Conservation (phyloP, 371 early-diverging fungal species). For the Syncephalastrum contaminatum region DNA sequence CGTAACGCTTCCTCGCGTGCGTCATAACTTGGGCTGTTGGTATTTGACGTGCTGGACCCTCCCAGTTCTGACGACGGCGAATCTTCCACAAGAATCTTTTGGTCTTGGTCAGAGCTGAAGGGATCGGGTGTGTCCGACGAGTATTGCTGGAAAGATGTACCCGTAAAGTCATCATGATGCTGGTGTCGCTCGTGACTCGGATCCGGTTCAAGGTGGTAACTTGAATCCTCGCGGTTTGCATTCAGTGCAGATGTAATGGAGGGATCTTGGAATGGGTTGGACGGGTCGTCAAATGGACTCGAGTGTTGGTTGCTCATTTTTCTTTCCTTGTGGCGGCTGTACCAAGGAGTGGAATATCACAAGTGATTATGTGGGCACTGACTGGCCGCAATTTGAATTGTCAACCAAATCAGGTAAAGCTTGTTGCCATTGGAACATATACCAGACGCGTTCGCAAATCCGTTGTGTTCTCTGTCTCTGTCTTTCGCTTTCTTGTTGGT, state of each 20-base stretch:
- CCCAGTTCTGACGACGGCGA: background rate
- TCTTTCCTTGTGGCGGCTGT: no score
- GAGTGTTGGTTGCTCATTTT: slow-evolving; percentile 15
- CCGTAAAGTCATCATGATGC: slow-evolving; percentile 29
- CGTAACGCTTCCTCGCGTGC: slow-evolving; percentile 63
- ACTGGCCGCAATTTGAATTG: no score
- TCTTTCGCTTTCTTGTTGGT: no score
- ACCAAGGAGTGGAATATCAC: no score
- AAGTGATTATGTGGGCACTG: no score
- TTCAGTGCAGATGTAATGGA: slow-evolving; percentile 52
- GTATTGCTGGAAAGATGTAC: slow-evolving; percentile 37
- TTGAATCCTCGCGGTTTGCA: slow-evolving; percentile 27
- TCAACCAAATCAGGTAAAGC: no score
- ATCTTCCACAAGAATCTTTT: slow-evolving; percentile 7
- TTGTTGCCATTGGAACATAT: no score
- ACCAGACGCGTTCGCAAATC: no score
- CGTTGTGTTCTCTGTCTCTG: no score
- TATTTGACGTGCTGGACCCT: slow-evolving; percentile 1
- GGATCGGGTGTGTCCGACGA: slow-evolving; percentile 35
- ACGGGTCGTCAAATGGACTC: slow-evolving; percentile 56
- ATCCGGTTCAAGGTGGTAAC: slow-evolving; percentile 23
- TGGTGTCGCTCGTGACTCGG: slow-evolving; percentile 14
- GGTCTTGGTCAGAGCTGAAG: slow-evolving; percentile 17
- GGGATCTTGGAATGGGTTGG: slow-evolving; percentile 67
- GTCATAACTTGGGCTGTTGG: slow-evolving; percentile 6